Base-by-base conservation (phyloP, 306 rosid genomes). In the Medicago arabica region DNA sequence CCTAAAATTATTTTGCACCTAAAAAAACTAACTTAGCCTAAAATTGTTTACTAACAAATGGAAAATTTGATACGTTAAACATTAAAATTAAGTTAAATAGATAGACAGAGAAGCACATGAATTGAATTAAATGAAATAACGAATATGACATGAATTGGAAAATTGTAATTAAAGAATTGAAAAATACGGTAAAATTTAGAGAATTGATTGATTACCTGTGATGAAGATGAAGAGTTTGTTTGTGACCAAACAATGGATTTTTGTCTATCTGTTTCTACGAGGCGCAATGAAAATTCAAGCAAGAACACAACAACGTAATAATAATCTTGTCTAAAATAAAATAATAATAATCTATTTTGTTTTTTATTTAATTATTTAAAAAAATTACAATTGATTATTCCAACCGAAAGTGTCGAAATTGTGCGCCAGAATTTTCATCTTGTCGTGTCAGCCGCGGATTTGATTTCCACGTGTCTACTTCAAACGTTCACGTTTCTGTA, bases 271-370 rank as follows among this genome's bases (percentile, higher is more conserved):
- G 69, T 19, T 64, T 76, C 60, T 69, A 70, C 75, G 75, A 69
- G 81, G 78, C 81, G 83, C 74, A 69, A 10, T 67, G 81, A 4
- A 67, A 66, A 43, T 67, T 55, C 55, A 75, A 76, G 31, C 61
- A 39, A 25, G 12, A 13, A 55, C 21, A 72, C 15, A 38, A 6
- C 10, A 17, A 55, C 31, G 3, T 1, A 1, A 15, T 21, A 21
- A 21, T 21, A 21, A 21, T 21, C 23, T 21, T 21, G 23, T 21
- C 23, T 21, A 21, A 21, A 21, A 21, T 0, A 21, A 21, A 21
- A 21, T 21, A 7, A 17, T 15, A 31, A 18, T 54, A 9, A 19
- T 11, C 18, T 43, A 5, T 50, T 51, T 71, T 43, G 2, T 46
- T 36, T n/a, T 59, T 38, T 3, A 23, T 14, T 63, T 63, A 14